Base-by-base conservation (phyloP, 768 basidiomycete species). In the Leccinum longicurvipes region DNA sequence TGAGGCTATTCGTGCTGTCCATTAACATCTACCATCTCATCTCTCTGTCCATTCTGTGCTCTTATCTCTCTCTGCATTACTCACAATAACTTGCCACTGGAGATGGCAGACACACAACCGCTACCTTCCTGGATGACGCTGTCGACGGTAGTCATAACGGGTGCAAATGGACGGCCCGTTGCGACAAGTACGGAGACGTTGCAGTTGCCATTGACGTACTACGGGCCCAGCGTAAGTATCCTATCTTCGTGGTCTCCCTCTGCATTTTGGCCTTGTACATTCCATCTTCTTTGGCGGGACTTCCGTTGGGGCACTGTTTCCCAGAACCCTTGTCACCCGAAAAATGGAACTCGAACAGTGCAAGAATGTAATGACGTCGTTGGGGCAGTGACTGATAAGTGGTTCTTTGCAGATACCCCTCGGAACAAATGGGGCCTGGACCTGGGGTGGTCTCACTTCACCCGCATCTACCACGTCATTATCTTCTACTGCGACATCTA, bases 201-300 rank as follows among this genome's bases (percentile, higher is more conserved):
- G 25, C 82, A 78, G 61, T 66, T 91, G 49, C 87, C 91, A 39
- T 73, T 91, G 61, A 91, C 90, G 0, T 93, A 92, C 72, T 90
- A 81, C 61, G 91, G 91, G 28, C 89, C 91, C 51, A 85, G 85
- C 69, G 89, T 91, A 67, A 81, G 89, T 81, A 12, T 15, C 51
- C 32, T 6, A 19, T 54, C 31, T 36, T 21, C 29, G 21, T 51
- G 11, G 19, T 47, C 6, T 50, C 11, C 11, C 29, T 21, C 25
- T 51, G 8, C 46, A 44, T n/a, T 25, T 34, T 17, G 23, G 10
- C 5, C 29, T 34, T 2, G 23, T 25, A 11, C 21, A 19, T 59
- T 28, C 31, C 21, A 31, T 39, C 31, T 27, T 47, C 21, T 10
- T 39, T 42, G 25, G 42, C 19, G 27, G 31, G 46, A 51, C 19